Conservation (phyloP, 2,329 filamentous ascomycete species). For the Epichloe sylvatica region DNA sequence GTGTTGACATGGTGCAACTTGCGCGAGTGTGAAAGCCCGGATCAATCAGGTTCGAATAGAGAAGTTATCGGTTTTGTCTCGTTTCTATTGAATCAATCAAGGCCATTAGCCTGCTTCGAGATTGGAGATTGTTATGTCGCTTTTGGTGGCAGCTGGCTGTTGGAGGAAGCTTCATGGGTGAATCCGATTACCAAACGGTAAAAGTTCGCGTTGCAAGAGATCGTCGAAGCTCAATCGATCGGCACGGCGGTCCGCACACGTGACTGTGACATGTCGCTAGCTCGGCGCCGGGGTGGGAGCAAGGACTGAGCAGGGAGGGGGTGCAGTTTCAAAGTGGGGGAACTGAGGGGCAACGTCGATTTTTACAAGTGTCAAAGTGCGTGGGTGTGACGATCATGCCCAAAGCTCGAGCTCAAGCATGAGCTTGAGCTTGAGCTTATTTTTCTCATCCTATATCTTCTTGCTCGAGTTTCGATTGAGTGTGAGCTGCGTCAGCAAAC, state of each 20-base stretch:
- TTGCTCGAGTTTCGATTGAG: too few species aligned
- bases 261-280: not conserved
- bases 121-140: too few species aligned
- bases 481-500: not conserved
- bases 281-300: too few species aligned
- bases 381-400: not conserved
- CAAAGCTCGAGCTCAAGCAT: not conserved
- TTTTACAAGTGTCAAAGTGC: not conserved
- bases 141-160: too few species aligned
- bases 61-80: not conserved
- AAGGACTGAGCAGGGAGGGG: too few species aligned
- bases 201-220: not conserved
- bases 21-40: not conserved
- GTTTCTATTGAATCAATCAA: not conserved
- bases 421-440: not conserved
- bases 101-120: too few species aligned
- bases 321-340: slow-evolving; percentile 1
- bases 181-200: not conserved
- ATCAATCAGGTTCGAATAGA: too few species aligned
- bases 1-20: not conserved
- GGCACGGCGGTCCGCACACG: not conserved
- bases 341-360: not conserved
- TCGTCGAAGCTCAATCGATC: not conserved
- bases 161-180: not conserved
- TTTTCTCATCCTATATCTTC: not conserved